Conservation (phyloP, 1,284 basidiomycete genomes). For the Porphyrellus sp. region DNA sequence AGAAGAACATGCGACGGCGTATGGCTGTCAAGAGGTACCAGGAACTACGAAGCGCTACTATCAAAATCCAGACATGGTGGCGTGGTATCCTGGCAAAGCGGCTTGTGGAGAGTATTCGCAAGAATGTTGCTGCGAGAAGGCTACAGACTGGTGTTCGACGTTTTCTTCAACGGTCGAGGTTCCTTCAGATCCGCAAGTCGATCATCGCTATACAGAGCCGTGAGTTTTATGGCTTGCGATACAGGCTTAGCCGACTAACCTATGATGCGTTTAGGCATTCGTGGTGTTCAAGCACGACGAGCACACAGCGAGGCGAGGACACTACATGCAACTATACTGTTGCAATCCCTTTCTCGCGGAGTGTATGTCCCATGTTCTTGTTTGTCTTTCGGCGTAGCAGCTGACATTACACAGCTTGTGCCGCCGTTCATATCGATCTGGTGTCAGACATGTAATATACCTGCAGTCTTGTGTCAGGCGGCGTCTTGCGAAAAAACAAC, state of each 20-base stretch:
- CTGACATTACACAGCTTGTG: constrained; percentile 47
- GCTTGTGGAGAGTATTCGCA: constrained; percentile 69
- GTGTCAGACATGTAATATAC: constrained; percentile 77
- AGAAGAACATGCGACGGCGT: constrained; percentile 92
- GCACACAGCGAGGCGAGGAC: constrained; percentile 61
- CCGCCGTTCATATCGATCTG: constrained; percentile 60
- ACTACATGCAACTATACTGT: constrained; percentile 63
- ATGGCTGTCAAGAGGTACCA: constrained; percentile 84
- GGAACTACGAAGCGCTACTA: constrained; percentile 67
- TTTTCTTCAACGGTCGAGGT: constrained; percentile 73
- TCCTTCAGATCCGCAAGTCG: constrained; percentile 60
- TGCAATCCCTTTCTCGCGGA: constrained; percentile 90
- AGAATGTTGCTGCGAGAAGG: constrained; percentile 71
- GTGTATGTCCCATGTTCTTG: constrained; percentile 57
- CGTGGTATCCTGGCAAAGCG: constrained; percentile 77
- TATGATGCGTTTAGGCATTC: constrained; percentile 54
- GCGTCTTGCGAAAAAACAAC: constrained; percentile 81
- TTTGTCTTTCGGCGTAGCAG: constrained; percentile 7
- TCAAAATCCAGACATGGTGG: constrained; percentile 94
- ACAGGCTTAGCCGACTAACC: constrained; percentile 10
- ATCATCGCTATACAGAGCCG: constrained; percentile 82
- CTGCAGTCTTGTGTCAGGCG: constrained; percentile 93
- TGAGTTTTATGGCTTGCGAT: constrained; percentile 45
- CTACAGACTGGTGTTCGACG: constrained; percentile 76
- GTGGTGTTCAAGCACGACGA: constrained; percentile 76